These are phyloP conservation scores for Neurospora cerealis DNA, from an alignment of 495 filamentous ascomycete genomes.

Conservation along the genomic window DNA sequence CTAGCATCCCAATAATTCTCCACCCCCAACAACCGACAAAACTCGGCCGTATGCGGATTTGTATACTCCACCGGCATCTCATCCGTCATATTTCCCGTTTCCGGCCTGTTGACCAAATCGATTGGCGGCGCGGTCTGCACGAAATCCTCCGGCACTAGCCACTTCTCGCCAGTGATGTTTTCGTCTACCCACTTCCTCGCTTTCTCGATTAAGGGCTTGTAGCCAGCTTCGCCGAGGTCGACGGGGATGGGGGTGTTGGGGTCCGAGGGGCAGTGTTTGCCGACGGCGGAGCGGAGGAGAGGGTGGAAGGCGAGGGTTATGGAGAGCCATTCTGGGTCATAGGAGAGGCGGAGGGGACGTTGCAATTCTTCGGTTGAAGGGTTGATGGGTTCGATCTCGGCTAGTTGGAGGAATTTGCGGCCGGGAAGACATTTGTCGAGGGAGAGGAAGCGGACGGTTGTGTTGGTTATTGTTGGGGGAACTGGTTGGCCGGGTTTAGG, in stretches of 20 bases:
- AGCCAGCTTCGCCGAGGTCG: conserved; percentile 54
- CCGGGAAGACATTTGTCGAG: conserved; percentile 78
- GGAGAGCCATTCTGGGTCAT: conserved; percentile 92
- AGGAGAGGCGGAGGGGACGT: conserved; percentile 45
- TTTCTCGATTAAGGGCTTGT: conserved; percentile 49
- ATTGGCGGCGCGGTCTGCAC: conserved; percentile 62
- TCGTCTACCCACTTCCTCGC: conserved; percentile 69
- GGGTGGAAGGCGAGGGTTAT: conserved; percentile 73
- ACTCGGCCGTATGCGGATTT: conserved; percentile 69
- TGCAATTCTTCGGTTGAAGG: neutral
- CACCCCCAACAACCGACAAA: conserved; percentile 70
- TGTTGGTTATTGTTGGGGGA: conserved; percentile 54
- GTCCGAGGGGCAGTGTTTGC: conserved; percentile 17
- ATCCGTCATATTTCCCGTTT: conserved; percentile 7
- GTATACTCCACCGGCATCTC: conserved; percentile 62
- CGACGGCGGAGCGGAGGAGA: conserved; percentile 43
- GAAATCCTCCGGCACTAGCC: conserved; percentile 70
- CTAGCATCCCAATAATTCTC: conserved; percentile 63
- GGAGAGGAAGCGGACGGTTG: conserved; percentile 72
- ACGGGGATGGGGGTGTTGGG: conserved; percentile 32
- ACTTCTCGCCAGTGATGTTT: conserved; percentile 49
- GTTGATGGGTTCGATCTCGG: conserved; percentile 42
- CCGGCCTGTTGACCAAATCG: conserved; percentile 29
- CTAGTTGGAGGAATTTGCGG: conserved; percentile 72
- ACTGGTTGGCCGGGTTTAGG: conserved; percentile 35